Percentiles rank a stretch among this genome's conserved stretches.
These are phyloP conservation scores for Rhodocollybia butyracea DNA, from an alignment of 768 basidiomycete genomes.

Conservation along the genomic window DNA sequence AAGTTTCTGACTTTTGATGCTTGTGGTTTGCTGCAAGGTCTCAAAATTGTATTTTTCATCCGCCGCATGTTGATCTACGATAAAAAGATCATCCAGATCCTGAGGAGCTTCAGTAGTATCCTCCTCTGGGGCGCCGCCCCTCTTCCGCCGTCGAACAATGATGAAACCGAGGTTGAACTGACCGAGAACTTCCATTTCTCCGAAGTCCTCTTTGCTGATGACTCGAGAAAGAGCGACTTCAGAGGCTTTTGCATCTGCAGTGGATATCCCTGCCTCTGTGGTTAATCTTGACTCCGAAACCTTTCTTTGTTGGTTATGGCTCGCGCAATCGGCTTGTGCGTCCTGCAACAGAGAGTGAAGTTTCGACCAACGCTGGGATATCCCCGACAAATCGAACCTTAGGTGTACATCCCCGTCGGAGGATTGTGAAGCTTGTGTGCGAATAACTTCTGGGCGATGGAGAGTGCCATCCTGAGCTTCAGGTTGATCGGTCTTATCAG, in stretches of 20 bases:
- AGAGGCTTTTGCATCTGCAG: slow-evolving; percentile 47
- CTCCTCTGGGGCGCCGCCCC: not conserved
- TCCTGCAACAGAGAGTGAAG: slow-evolving; percentile 5
- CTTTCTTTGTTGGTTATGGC: not conserved
- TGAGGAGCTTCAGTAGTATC: no score
- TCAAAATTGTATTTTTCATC: slow-evolving; percentile 99
- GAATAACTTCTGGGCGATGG: slow-evolving; percentile 39
- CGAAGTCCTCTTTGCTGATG: slow-evolving; percentile 86
- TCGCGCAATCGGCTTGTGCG: not conserved
- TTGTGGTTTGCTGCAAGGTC: slow-evolving; percentile 85
- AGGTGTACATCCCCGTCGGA: slow-evolving; percentile 22
- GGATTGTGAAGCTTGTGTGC: slow-evolving; percentile 16
- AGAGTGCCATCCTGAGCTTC: slow-evolving; percentile 14
- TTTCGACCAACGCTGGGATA: slow-evolving; percentile 22
- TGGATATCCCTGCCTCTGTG: slow-evolving; percentile 33
- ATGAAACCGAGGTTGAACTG: slow-evolving; percentile 98
- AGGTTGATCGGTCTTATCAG: slow-evolving; percentile 6
- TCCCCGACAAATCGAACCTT: slow-evolving; percentile 30
- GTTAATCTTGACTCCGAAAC: not conserved
- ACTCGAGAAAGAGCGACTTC: slow-evolving; percentile 76
- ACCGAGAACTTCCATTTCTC: slow-evolving; percentile 77
- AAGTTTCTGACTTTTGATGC: slow-evolving; percentile 81
- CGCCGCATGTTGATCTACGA: slow-evolving; percentile 95
- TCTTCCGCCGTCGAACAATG: slow-evolving; percentile 62
- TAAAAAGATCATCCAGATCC: slow-evolving; percentile 93